Conservation (phyloP, 179 eudicot species). For the Silene coronaria region DNA sequence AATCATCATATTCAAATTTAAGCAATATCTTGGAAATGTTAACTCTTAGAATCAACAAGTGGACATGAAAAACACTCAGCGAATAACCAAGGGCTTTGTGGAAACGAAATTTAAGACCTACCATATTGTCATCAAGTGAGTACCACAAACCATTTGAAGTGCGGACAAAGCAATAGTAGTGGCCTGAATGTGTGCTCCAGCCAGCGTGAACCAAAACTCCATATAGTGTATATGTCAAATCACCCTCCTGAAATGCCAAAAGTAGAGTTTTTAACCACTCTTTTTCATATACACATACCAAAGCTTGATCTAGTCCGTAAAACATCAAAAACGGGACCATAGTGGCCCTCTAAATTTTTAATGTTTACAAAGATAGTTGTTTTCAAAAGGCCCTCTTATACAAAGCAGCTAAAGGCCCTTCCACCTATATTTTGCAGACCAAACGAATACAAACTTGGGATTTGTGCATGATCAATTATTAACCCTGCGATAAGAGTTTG, state of each 20-base stretch:
- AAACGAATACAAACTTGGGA: not conserved
- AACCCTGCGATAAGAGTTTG: too few species aligned
- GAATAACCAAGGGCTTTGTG: not conserved
- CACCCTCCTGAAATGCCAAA: constrained; percentile 59
- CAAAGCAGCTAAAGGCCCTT: not conserved
- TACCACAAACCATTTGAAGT: constrained; percentile 96
- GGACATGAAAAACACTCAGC: not conserved
- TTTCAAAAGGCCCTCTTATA: too few species aligned
- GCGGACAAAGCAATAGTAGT: constrained; percentile 85
- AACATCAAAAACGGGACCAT: not conserved
- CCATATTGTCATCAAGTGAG: constrained; percentile 89
- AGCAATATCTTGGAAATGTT: not conserved
- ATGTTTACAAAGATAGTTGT: not conserved
- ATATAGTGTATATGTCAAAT: constrained; percentile 80
- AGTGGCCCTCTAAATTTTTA: not conserved
- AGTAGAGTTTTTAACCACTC: not conserved
- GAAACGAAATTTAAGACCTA: constrained; percentile 25
- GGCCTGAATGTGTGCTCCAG: constrained; percentile 96
- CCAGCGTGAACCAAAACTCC: constrained; percentile 98
- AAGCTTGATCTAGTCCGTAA: not conserved
- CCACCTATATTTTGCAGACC: not conserved
- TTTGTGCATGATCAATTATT: not conserved
- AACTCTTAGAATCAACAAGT: not conserved
- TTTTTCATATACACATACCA: not conserved
- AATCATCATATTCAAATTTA: not conserved